phyloP scores from a whole-genome alignment of 805 yeast species.

The Candida berthetii region DNA sequence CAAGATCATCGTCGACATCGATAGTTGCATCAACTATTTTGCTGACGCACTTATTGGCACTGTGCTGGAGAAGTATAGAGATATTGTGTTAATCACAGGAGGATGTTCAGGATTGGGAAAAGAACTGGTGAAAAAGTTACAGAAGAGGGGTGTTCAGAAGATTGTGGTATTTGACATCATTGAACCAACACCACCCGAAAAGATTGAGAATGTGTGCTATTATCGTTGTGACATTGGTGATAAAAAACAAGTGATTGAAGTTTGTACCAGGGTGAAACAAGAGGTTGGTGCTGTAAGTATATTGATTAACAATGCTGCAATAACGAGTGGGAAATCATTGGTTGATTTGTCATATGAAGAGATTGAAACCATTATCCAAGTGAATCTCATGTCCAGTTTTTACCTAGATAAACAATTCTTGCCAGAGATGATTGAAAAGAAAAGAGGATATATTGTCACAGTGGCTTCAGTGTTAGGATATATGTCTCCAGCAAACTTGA shows the following conservation, averaged over 20 bases:
- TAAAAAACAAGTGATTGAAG: slow-evolving; percentile 32
- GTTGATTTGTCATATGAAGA: slow-evolving; percentile 49
- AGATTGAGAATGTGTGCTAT: slow-evolving; percentile 40
- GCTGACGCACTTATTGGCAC: slow-evolving; percentile 43
- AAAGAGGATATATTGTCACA: slow-evolving; percentile 74
- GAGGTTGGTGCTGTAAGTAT: slow-evolving; percentile 58
- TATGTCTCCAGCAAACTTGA: slow-evolving; percentile 73
- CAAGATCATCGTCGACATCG: neutral
- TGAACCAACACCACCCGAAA: slow-evolving; percentile 21
- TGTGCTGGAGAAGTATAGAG: slow-evolving; percentile 44
- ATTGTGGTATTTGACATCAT: slow-evolving; percentile 65
- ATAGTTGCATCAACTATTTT: slow-evolving; percentile 4
- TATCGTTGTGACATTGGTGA: slow-evolving; percentile 68
- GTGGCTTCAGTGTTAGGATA: slow-evolving; percentile 83
- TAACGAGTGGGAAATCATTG: slow-evolving; percentile 52
- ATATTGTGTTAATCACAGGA: slow-evolving; percentile 75
- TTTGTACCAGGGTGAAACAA: slow-evolving; percentile 33
- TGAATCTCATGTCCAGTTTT: slow-evolving; percentile 68
- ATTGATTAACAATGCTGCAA: slow-evolving; percentile 83
- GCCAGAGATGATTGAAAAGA: slow-evolving; percentile 57
- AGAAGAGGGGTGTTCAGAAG: slow-evolving; percentile 30
- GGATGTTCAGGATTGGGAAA: slow-evolving; percentile 78
- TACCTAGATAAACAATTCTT: slow-evolving; percentile 64
- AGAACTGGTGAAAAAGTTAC: slow-evolving; percentile 46
- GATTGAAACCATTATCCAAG: slow-evolving; percentile 54